Conservation (phyloP, 495 filamentous ascomycete genomes). For the Hypoxylon cercidicola region DNA sequence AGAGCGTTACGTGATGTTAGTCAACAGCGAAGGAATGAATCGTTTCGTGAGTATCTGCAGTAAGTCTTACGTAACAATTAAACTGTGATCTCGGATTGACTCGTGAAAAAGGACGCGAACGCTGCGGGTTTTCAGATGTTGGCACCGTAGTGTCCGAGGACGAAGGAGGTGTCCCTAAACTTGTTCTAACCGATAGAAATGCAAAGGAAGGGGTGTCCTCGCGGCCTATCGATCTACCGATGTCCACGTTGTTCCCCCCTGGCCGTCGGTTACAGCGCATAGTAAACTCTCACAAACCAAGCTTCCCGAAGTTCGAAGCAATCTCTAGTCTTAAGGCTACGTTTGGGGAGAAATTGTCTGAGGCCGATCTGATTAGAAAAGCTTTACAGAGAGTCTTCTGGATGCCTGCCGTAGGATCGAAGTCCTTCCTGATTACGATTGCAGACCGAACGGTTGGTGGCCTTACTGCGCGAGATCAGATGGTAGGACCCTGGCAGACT, state of each 20-base stretch:
- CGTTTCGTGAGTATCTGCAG: conserved; percentile 83
- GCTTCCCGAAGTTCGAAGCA: conserved; percentile 77
- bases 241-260: conserved; percentile 92
- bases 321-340: conserved; percentile 51
- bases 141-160: conserved; percentile 77
- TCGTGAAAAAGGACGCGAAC: conserved; percentile 67
- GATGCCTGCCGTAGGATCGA: conserved; percentile 90
- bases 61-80: conserved; percentile 46
- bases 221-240: conserved; percentile 87
- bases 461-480: conserved; percentile 88
- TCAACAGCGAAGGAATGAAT: conserved; percentile 81
- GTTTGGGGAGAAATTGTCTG: conserved; percentile 61
- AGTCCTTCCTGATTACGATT: conserved; percentile 97
- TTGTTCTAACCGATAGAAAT: conserved; percentile 85
- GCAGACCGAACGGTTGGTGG: conserved; percentile 92
- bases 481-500: conserved; percentile 97
- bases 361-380: conserved; percentile 74
- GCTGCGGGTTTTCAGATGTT: conserved; percentile 94
- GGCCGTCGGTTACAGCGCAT: conserved; percentile 83
- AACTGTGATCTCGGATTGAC: conserved; percentile 40
- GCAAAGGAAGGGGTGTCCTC: conserved; percentile 71
- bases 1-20: conserved; percentile 89
- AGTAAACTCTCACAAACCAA: conserved; percentile 77
- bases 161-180: conserved; percentile 67
- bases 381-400: conserved; percentile 83